Conservation (phyloP, 805 yeast species). For the Cyberlindnera petersonii region DNA sequence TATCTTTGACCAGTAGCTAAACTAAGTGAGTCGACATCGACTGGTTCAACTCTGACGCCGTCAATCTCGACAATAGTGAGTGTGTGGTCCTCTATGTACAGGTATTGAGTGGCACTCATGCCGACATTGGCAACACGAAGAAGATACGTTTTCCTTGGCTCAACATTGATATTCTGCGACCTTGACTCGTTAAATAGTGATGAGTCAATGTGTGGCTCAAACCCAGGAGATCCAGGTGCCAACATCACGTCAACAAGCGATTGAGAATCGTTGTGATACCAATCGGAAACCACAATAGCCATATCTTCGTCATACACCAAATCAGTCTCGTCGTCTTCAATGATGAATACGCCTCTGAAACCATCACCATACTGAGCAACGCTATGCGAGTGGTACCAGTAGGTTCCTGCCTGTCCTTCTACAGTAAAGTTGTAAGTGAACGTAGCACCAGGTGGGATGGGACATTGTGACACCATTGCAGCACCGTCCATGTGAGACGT, state of each 20-base stretch:
- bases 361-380: conserved; percentile 47
- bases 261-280: conserved; percentile 43
- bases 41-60: conserved; percentile 51
- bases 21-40: conserved; percentile 42
- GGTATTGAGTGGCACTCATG: conserved; percentile 52
- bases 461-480: conserved; percentile 65
- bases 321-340: conserved; percentile 24
- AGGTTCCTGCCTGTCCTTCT: conserved; percentile 42
- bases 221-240: conserved; percentile 39
- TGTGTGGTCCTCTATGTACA: conserved; percentile 50
- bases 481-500: conserved; percentile 88
- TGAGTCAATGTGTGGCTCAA: conserved; percentile 47
- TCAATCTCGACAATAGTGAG: conserved; percentile 56
- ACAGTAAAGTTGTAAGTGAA: conserved; percentile 41
- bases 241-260: conserved; percentile 35
- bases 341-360: conserved; percentile 42
- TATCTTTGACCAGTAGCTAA: conserved; percentile 77
- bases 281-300: conserved; percentile 41
- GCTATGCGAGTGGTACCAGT: conserved; percentile 55
- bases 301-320: conserved; percentile 44
- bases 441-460: conserved; percentile 40
- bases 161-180: conserved; percentile 41
- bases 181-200: conserved; percentile 44
- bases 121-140: conserved; percentile 53
- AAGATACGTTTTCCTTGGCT: conserved; percentile 42